Base-by-base conservation (phyloP, 306 rosid species). In the Fragaria nilgerrensis region DNA sequence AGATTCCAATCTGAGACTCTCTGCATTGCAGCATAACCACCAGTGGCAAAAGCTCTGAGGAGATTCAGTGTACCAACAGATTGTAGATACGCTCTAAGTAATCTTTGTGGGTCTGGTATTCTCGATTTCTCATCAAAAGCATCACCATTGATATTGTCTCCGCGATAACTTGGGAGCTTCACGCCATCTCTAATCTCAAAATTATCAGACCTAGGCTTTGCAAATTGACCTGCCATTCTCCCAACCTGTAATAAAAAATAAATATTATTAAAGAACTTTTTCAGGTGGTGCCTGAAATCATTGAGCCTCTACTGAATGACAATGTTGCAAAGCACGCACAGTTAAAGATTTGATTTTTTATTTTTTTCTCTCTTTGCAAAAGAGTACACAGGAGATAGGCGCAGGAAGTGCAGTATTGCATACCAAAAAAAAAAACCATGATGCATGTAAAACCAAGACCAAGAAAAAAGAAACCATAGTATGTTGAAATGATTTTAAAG, bases 141-240 rank as follows among this genome's bases (percentile, higher is more conserved):
- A 3, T 84, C 87, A 62, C 78, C 82, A 16, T 84, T 84, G 78
- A 84, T 77, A 72, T 77, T 84, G 76, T 84, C 82, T 70, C 87
- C 85, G 14, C 85, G 71, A 58, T 84, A 81, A 78, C 85, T 81
- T 7, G 87, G 87, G 44, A 84, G 80, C 68, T 74, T 74, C 61
- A 84, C 80, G 3, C 87, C 82, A 70, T 81, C 87, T 78, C 69
- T 77, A 37, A 49, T 72, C 85, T 81, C 87, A 81, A 81, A 84
- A 44, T 74, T 27, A 7, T 84, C 85, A 13, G 85, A 81, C 63
- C 85, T 75, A 43, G 87, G 87, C 80, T 77, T 84, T 62, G 85
- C 85, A 45, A 84, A 84, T 59, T 84, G 87, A 16, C 87, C 87
- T 5, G 85, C 87, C 87, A 81, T 81, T 82, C 87, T 78, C 67